These are phyloP conservation scores for Curvularia sp. DNA, from an alignment of 2,329 filamentous ascomycete genomes.

Conservation along the genomic window DNA sequence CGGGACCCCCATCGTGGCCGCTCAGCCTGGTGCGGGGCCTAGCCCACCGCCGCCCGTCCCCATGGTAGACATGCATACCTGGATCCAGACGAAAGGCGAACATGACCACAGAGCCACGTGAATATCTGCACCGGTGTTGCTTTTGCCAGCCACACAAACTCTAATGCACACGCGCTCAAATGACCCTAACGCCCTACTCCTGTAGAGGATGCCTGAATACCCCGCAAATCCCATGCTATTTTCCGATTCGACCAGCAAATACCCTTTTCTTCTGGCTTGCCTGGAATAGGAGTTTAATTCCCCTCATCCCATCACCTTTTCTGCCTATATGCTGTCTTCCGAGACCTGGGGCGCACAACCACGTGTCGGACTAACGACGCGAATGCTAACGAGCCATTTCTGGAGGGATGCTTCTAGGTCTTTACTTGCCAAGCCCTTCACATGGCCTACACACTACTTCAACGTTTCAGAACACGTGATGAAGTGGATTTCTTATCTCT, in stretches of 20 bases:
- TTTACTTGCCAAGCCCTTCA: background rate
- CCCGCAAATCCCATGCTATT: background rate
- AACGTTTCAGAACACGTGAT: no score
- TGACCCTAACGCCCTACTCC: no score
- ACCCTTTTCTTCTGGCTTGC: background rate
- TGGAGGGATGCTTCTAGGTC: no score
- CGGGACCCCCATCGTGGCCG: background rate
- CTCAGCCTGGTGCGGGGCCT: background rate
- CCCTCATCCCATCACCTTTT: background rate
- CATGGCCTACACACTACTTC: no score
- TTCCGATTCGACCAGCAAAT: background rate
- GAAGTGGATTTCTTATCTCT: background rate
- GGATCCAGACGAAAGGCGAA: background rate
- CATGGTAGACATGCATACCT: background rate
- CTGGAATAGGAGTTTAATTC: no score
- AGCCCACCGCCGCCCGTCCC: background rate
- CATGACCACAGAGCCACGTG: background rate
- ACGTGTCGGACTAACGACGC: background rate
- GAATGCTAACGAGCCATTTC: no score
- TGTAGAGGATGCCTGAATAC: background rate
- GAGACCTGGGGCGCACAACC: background rate
- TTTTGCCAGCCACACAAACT: background rate
- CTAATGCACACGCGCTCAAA: background rate
- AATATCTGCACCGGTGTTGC: background rate
- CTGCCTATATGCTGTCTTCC: background rate